A percentile compares a stretch with the other conserved stretches of the same genome.
These are phyloP conservation scores for Alternaria arborescens DNA, from an alignment of 2,329 filamentous ascomycete genomes.

Conservation along the genomic window DNA sequence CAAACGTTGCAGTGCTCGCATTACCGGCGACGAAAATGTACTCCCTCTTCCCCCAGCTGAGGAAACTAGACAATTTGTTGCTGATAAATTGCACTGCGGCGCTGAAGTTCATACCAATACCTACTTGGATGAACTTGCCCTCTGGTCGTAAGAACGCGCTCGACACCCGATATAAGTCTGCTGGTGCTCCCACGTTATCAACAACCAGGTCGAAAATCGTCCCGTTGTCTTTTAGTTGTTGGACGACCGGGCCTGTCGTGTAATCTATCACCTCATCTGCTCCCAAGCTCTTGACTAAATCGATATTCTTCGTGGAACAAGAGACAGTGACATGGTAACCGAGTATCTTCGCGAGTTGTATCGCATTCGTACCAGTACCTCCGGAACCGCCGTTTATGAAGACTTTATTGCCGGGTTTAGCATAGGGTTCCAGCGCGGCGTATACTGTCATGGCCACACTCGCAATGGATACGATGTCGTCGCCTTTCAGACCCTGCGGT, in stretches of 20 bases:
- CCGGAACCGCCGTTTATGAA: constrained; percentile 70
- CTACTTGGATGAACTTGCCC: constrained; percentile 18
- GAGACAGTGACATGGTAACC: constrained; percentile 65
- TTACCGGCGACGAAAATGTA: constrained; percentile 36
- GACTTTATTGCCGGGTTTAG: constrained; percentile 55
- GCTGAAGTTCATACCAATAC: neutral
- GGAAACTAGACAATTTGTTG: constrained; percentile 2
- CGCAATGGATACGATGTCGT: constrained; percentile 41
- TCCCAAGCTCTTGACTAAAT: constrained; percentile 63
- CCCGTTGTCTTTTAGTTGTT: constrained; percentile 55
- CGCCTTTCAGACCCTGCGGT: constrained; percentile 23
- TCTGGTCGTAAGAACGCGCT: constrained; percentile 11
- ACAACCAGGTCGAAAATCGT: constrained; percentile 61
- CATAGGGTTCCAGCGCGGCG: constrained; percentile 32
- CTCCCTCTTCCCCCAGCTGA: neutral
- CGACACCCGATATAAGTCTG: constrained; percentile 15
- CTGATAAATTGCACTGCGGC: neutral
- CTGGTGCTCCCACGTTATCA: constrained; percentile 62
- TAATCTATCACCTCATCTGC: constrained; percentile 70
- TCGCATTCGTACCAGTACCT: constrained; percentile 64
- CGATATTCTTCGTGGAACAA: constrained; percentile 65
- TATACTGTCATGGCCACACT: constrained; percentile 47
- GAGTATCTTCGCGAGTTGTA: constrained; percentile 67
- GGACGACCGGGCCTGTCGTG: constrained; percentile 56
- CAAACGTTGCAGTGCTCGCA: constrained; percentile 25